A percentile compares a stretch with the other conserved stretches of the same genome.
Conservation (phyloP, 2,329 filamentous ascomycete species). For the Aspergillus luchuensis region DNA sequence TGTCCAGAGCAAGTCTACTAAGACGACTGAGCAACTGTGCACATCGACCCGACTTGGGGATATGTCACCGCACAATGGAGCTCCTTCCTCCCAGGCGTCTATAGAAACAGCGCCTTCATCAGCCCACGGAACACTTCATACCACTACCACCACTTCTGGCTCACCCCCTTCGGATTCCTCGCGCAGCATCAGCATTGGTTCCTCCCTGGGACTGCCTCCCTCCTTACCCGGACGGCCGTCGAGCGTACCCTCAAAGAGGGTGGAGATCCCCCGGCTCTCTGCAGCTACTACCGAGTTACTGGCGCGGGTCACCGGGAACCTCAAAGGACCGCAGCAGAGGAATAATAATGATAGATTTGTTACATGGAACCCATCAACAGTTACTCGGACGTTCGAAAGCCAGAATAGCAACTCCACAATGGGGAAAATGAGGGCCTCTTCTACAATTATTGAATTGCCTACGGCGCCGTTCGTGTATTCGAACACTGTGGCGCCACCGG, state of each 20-base stretch:
- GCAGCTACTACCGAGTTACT: constrained; percentile 31
- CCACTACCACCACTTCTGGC: constrained; percentile 15
- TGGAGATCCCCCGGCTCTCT: constrained; percentile 29
- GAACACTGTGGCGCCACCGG: constrained; percentile 16
- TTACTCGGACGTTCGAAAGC: constrained; percentile 7
- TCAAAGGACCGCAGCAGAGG: constrained; percentile 19
- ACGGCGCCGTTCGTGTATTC: constrained; percentile 26
- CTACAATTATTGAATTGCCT: constrained; percentile 29
- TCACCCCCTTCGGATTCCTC: constrained; percentile 19
- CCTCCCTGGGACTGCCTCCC: constrained; percentile 11
- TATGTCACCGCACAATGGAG: constrained; percentile 31
- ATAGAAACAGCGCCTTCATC: constrained; percentile 26
- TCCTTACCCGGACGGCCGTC: constrained; percentile 15
- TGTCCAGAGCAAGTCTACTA: background rate
- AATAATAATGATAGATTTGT: constrained; percentile 18
- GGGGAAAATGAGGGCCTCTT: constrained; percentile 28
- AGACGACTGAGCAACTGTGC: background rate
- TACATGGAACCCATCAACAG: constrained; percentile 14
- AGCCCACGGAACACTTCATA: constrained; percentile 17
- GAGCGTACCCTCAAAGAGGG: constrained; percentile 17
- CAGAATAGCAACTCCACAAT: constrained; percentile 4
- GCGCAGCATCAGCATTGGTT: constrained; percentile 9
- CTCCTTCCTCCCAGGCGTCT: constrained; percentile 25
- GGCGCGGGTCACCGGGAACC: constrained; percentile 26
- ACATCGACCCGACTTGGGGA: constrained; percentile 13